A percentile compares a stretch with the other conserved stretches of the same genome.
Evolutionary conservation across 2,329 filamentous ascomycete species (phyloP).

Genomic region (Ophiocordyceps polyrhachis-furcata): DNA sequence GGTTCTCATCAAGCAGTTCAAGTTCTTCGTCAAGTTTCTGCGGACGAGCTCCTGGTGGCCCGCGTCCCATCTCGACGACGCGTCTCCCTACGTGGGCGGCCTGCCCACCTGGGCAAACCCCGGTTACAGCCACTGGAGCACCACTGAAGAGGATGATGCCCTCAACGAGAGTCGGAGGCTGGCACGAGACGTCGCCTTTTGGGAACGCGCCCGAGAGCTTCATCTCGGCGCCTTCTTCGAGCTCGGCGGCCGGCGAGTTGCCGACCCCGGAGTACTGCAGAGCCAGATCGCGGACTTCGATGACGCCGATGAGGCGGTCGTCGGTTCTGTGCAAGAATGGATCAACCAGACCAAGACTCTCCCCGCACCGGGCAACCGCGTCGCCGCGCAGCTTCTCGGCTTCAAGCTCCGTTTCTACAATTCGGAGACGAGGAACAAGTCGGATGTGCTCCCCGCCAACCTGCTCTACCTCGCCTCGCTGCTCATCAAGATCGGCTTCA

Average conservation of each 20-base stretch:
- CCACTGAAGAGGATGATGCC: conserved; percentile 50
- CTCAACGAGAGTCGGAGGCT: conserved; percentile 36
- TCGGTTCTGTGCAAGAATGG: conserved; percentile 49
- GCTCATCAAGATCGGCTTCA: conserved; percentile 92
- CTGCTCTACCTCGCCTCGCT: conserved; percentile 81
- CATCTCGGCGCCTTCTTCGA: conserved; percentile 81
- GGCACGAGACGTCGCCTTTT: conserved; percentile 58
- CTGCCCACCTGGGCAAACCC: conserved; percentile 79
- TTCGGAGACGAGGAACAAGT: conserved; percentile 53
- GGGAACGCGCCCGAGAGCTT: conserved; percentile 55
- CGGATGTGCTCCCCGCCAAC: conserved; percentile 74
- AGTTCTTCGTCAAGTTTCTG: conserved; percentile 87
- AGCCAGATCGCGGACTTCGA: conserved; percentile 18
- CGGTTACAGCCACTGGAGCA: conserved; percentile 41
- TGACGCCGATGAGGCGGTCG: conserved; percentile 25
- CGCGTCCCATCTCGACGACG: conserved; percentile 30
- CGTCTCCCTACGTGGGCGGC: conserved; percentile 32
- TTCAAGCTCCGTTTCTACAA: conserved; percentile 97
- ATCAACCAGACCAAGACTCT: conserved; percentile 63
- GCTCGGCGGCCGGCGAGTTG: conserved; percentile 53
- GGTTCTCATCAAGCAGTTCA: conserved; percentile 77
- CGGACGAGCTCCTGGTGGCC: conserved; percentile 96
- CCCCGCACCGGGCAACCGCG: conserved; percentile 70
- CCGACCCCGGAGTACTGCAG: conserved; percentile 35
- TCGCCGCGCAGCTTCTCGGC: conserved; percentile 83